Base-by-base conservation (phyloP, 2,329 filamentous ascomycete genomes). In the Colletotrichum brevisporum region DNA sequence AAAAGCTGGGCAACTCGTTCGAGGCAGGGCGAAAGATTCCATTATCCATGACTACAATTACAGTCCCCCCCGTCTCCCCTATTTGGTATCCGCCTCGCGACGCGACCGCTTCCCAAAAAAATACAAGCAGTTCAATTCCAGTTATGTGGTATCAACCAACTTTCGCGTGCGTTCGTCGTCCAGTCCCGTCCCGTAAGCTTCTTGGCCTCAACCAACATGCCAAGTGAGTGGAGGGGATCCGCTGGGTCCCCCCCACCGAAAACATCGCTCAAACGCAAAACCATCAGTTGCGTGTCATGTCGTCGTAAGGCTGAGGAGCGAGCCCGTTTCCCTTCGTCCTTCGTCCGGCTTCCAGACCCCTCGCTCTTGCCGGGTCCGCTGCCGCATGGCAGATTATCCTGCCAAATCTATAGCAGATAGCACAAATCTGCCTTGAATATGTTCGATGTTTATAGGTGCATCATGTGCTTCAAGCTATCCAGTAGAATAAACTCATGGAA, bases 211-310 rank as follows among this genome's bases (percentile, higher is more conserved):
- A 52, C 52, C 64, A 52, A 47, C 63, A 47, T 63, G 51, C 41
- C 50, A 41, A 66, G 12, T 26, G 64, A 69, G 55, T 50, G 31
- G 48, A 18, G 55, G 55, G 31, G 48, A 18, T 53, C 36, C 45
- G 59, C 45, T 36, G 45, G 31, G 27, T 8, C 9, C 31, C 43
- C 43, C 43, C 43, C 62, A 16, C 39, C 31, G 24, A 61, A 69
- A 69, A 67, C 62, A 69, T 67, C 62, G 67, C 67, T 69, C 31
- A 70, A 68, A 67, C 67, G 63, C 67, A 70, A 70, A 68, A 58
- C 64, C 58, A 51, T 70, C 57, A 63, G 55, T 54, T 70, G 67
- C 67, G 65, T 70, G 58, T 70, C 67, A 70, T 70, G 57, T 68
- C 67, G 43, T 70, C 67, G 64, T 70, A 68, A 70, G 57, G 53